Conservation (phyloP, 208 protist genomes). For the Acanthamoeba healyi region DNA sequence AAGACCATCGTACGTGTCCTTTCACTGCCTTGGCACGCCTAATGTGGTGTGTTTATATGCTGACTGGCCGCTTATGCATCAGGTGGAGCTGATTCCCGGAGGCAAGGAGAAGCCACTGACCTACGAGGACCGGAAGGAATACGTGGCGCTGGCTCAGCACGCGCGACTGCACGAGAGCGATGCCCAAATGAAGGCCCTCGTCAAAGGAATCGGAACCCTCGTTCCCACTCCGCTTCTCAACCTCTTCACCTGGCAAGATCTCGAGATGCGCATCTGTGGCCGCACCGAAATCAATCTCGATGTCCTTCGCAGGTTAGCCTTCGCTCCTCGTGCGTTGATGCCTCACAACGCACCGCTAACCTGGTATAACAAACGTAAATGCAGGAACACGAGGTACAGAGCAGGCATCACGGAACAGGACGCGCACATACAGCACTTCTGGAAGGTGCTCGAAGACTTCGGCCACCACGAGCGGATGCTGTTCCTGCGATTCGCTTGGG, state of each 20-base stretch:
- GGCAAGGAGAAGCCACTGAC: constrained; percentile 36
- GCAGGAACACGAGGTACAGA: constrained; percentile 43
- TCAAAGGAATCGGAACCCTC: constrained; percentile 23
- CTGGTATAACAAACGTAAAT: not conserved
- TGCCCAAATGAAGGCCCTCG: constrained; percentile 31
- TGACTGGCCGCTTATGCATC: not conserved
- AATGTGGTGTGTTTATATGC: not conserved
- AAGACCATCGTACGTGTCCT: not conserved
- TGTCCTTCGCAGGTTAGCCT: constrained; percentile 7
- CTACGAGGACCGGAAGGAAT: constrained; percentile 67
- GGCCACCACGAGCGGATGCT: constrained; percentile 48
- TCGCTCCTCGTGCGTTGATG: too few relatives aligned
- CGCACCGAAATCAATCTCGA: constrained; percentile 52
- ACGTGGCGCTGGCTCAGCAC: constrained; percentile 21
- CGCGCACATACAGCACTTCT: constrained; percentile 35
- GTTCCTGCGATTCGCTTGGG: constrained; percentile 77
- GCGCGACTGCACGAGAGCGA: constrained; percentile 24
- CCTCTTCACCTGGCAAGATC: constrained; percentile 71
- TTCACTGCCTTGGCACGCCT: not conserved
- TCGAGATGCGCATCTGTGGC: constrained; percentile 73
- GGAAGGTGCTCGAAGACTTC: constrained; percentile 59
- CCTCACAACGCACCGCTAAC: too few relatives aligned
- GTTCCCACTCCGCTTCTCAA: constrained; percentile 26
- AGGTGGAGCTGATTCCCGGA: constrained; percentile 46
- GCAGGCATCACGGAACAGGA: not conserved